These are phyloP conservation scores for Boletellus ananas DNA, from an alignment of 768 basidiomycete species.

Conservation along the genomic window DNA sequence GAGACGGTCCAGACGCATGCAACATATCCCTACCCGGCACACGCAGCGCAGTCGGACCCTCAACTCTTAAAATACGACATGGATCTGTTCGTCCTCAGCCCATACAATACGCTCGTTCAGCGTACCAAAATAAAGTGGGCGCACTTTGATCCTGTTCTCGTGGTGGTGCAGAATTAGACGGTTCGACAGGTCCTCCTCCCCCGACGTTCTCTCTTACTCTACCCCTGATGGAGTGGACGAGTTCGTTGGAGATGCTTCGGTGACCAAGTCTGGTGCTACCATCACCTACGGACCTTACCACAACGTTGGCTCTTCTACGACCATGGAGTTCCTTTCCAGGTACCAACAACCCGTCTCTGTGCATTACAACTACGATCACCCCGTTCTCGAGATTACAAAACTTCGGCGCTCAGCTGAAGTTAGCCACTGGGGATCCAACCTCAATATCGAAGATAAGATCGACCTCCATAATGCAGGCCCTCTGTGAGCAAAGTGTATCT, in stretches of 20 bases:
- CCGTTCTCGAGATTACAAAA: slow-evolving; percentile 70
- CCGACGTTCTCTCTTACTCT: slow-evolving; percentile 69
- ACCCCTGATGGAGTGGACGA: slow-evolving; percentile 56
- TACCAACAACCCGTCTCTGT: slow-evolving; percentile 65
- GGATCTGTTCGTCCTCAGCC: slow-evolving; percentile 78
- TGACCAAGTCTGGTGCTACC: slow-evolving; percentile 72
- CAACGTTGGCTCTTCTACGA: slow-evolving; percentile 63
- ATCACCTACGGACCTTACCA: slow-evolving; percentile 89
- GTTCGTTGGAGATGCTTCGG: slow-evolving; percentile 58
- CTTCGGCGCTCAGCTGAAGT: slow-evolving; percentile 82
- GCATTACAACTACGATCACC: slow-evolving; percentile 81
- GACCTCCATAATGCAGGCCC: slow-evolving; percentile 88
- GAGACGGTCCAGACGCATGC: slow-evolving; percentile 77
- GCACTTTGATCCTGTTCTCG: neutral
- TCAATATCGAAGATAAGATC: slow-evolving; percentile 90
- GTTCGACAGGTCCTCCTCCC: slow-evolving; percentile 57
- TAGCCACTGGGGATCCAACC: slow-evolving; percentile 94
- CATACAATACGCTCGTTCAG: slow-evolving; percentile 77
- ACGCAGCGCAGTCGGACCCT: slow-evolving; percentile 68
- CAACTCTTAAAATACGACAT: slow-evolving; percentile 78
- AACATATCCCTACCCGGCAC: slow-evolving; percentile 70
- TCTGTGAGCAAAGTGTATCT: slow-evolving; percentile 48
- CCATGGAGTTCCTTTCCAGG: slow-evolving; percentile 48
- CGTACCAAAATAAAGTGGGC: slow-evolving; percentile 83
- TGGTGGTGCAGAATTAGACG: slow-evolving; percentile 3